These are phyloP conservation scores for Fomitopsis pulvina DNA, from an alignment of 768 basidiomycete genomes.

Conservation along the genomic window DNA sequence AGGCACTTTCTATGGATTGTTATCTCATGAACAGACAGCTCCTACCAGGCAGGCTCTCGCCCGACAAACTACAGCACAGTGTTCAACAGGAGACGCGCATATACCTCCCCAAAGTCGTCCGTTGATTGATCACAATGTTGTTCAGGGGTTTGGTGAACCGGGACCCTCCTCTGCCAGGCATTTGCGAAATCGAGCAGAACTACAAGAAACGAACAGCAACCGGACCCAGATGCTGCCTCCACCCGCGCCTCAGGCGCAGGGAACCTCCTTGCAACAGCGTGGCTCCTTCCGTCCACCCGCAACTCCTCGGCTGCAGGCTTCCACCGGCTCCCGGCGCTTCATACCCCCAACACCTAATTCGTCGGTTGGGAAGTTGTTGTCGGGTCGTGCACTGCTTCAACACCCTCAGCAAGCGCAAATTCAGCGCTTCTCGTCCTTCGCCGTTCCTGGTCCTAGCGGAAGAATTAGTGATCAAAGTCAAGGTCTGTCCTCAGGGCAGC, in stretches of 20 bases:
- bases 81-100: constrained; percentile 1
- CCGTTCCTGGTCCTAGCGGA: constrained; percentile 8
- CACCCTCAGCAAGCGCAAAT: constrained; percentile 5
- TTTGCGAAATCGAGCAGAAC: neutral
- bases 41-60: constrained; percentile 31
- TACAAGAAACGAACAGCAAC: neutral
- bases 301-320: constrained; percentile 23
- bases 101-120: constrained; percentile 7
- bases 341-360: constrained; percentile 7
- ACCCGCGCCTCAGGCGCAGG: constrained; percentile 37
- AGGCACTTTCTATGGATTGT: constrained; percentile 3
- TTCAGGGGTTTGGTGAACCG: neutral
- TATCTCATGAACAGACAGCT: constrained; percentile 37
- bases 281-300: constrained; percentile 17
- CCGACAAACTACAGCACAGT: constrained; percentile 11
- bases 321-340: constrained; percentile 9
- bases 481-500: constrained; percentile 1
- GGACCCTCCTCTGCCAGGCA: neutral
- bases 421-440: constrained; percentile 24
- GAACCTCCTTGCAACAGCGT: constrained; percentile 2
- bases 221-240: constrained; percentile 45
- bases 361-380: neutral
- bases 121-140: neutral
- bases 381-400: constrained; percentile 9
- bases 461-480: constrained; percentile 12